phyloP scores from a whole-genome alignment of 768 basidiomycete species.

The Kwoniella newhampshirensis region DNA sequence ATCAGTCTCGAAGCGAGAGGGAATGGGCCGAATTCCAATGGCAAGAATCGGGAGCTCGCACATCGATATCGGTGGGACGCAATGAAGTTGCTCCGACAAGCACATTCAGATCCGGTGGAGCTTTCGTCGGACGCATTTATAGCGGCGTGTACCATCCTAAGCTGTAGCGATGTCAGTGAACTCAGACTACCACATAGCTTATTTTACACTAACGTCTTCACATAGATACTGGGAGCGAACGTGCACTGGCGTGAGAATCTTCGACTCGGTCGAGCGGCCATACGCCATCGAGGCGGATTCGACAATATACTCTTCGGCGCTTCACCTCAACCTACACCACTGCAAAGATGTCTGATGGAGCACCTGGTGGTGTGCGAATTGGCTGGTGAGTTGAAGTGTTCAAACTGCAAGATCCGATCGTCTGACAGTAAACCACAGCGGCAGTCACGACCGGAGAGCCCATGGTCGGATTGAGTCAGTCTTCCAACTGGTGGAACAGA shows the following conservation, averaged over 20 bases:
- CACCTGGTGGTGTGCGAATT: conserved; percentile 10
- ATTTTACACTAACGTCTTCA: too few relatives aligned
- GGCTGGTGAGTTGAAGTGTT: not conserved
- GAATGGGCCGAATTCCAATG: not conserved
- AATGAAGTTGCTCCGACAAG: conserved; percentile 11
- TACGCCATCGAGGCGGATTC: conserved; percentile 11
- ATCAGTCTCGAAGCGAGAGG: conserved; percentile 17
- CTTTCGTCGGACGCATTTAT: conserved; percentile 15
- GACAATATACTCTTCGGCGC: conserved; percentile 7
- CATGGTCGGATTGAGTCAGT: conserved; percentile 3
- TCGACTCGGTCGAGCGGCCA: conserved; percentile 1
- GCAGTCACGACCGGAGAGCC: conserved; percentile 11
- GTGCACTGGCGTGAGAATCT: conserved; percentile 19
- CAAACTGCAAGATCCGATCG: too few relatives aligned
- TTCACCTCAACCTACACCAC: conserved; percentile 4
- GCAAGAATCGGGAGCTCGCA: conserved; percentile 3
- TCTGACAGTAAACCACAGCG: too few relatives aligned
- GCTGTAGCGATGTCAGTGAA: conserved; percentile 14
- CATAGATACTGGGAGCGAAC: conserved; percentile 15
- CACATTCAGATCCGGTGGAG: conserved; percentile 8
- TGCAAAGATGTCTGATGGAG: conserved; percentile 14
- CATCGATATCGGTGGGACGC: conserved; percentile 14
- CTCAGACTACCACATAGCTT: not conserved
- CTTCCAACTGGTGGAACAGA: conserved; percentile 14
- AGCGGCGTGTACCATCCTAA: conserved; percentile 6